Evolutionary conservation across 2,329 filamentous ascomycete genomes (phyloP).

Genomic region (Trichoderma sp.): DNA sequence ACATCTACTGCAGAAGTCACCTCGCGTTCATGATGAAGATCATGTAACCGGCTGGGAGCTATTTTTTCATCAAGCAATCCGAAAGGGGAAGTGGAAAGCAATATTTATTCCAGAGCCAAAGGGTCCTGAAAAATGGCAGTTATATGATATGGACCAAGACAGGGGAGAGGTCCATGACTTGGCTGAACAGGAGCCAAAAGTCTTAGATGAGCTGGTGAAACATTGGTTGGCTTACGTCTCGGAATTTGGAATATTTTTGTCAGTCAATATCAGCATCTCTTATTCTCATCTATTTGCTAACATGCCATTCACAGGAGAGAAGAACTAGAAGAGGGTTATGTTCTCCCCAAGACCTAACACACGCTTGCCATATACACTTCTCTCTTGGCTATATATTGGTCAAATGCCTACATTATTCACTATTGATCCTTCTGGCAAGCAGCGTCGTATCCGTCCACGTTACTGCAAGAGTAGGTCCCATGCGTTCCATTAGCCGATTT

Average conservation of each 20-base stretch:
- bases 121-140: constrained; percentile 33
- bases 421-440: neutral
- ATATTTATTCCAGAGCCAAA: constrained; percentile 13
- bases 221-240: constrained; percentile 40
- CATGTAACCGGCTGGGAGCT: constrained; percentile 18
- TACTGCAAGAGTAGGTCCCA: constrained; percentile 5
- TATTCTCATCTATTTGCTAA: neutral
- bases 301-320: neutral
- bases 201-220: constrained; percentile 34
- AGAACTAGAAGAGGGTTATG: constrained; percentile 8
- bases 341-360: constrained; percentile 6
- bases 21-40: constrained; percentile 5
- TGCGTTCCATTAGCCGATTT: neutral
- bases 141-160: constrained; percentile 38
- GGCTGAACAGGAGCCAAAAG: constrained; percentile 31
- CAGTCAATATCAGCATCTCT: neutral
- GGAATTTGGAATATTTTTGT: constrained; percentile 26
- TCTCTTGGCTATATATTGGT: no score
- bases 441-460: neutral
- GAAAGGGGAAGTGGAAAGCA: constrained; percentile 19
- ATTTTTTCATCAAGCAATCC: constrained; percentile 14
- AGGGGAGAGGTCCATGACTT: constrained; percentile 39
- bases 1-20: neutral
- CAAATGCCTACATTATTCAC: no score
- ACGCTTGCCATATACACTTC: neutral